Conservation (phyloP, 768 basidiomycete species). For the Plicaturopsis crispa region DNA sequence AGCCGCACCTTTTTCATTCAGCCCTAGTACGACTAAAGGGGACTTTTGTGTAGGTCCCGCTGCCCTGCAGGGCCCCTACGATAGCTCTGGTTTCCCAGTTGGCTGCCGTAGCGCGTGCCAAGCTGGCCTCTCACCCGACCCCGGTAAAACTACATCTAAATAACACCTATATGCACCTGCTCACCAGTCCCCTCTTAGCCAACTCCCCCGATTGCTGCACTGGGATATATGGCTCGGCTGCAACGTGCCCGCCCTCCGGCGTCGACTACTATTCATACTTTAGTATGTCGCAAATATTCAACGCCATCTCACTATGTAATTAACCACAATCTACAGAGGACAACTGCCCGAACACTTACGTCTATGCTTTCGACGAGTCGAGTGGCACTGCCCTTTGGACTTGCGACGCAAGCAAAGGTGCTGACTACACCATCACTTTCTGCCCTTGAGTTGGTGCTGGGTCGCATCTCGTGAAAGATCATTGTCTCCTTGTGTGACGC, state of each 20-base stretch:
- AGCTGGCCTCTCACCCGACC: conserved; percentile 28
- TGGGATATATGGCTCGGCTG: conserved; percentile 41
- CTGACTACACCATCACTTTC: conserved; percentile 45
- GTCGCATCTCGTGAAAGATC: too few relatives aligned
- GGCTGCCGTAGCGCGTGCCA: conserved; percentile 38
- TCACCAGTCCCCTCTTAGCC: conserved; percentile 2
- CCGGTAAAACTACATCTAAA: not conserved
- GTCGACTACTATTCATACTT: conserved; percentile 37
- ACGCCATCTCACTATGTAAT: not conserved
- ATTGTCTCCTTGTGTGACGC: too few relatives aligned
- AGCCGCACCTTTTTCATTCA: not conserved
- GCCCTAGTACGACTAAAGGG: conserved; percentile 18
- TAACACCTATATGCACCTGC: conserved; percentile 16
- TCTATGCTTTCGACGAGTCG: conserved; percentile 48
- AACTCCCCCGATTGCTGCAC: conserved; percentile 64
- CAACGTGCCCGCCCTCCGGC: conserved; percentile 47
- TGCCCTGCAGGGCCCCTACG: conserved; percentile 24
- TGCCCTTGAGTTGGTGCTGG: conserved; percentile 38
- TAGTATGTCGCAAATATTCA: conserved; percentile 23
- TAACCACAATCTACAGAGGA: conserved; percentile 16
- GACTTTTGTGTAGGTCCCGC: conserved; percentile 19
- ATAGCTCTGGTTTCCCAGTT: conserved; percentile 23
- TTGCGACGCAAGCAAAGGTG: conserved; percentile 30
- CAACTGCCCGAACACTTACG: conserved; percentile 40
- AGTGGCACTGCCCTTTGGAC: conserved; percentile 46